Percentiles rank a stretch among this genome's conserved stretches.
phyloP scores from a whole-genome alignment of 208 protist species.

The Naegleria gruberi region DNA sequence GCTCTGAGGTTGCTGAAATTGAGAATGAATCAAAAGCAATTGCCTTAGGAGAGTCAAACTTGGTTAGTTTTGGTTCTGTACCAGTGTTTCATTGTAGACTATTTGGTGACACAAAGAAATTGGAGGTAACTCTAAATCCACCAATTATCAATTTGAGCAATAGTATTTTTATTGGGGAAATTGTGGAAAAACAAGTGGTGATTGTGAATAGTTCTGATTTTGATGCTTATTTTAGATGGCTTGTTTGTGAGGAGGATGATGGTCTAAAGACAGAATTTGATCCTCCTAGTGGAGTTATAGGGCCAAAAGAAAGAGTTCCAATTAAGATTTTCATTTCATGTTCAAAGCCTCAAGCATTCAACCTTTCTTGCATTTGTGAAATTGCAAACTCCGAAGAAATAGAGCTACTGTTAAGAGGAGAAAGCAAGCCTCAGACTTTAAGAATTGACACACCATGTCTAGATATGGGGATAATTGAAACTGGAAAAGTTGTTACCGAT shows the following conservation, averaged over 20 bases:
- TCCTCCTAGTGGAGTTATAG: neutral
- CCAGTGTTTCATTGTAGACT: neutral
- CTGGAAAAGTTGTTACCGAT: neutral
- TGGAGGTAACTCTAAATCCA: neutral
- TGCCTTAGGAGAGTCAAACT: neutral
- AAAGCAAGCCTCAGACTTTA: neutral
- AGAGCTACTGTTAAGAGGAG: neutral
- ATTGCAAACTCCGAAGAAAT: neutral
- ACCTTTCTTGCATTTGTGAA: neutral
- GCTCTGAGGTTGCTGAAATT: neutral
- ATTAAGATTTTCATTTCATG: neutral
- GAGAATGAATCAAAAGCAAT: neutral
- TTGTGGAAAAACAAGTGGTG: neutral
- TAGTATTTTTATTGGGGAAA: neutral
- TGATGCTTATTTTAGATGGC: neutral
- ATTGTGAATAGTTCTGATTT: neutral
- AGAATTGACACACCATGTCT: neutral
- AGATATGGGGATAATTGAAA: neutral
- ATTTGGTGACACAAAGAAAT: neutral
- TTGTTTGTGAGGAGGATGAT: neutral
- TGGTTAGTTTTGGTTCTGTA: neutral
- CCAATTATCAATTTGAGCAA: neutral
- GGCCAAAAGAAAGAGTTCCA: neutral
- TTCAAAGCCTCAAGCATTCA: neutral
- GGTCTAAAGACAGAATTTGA: neutral